Evolutionary conservation across 257 asterid genomes (phyloP), one percentile per base, ranked within the genome.

Genomic region (Fraxinus pennsylvanica): DNA sequence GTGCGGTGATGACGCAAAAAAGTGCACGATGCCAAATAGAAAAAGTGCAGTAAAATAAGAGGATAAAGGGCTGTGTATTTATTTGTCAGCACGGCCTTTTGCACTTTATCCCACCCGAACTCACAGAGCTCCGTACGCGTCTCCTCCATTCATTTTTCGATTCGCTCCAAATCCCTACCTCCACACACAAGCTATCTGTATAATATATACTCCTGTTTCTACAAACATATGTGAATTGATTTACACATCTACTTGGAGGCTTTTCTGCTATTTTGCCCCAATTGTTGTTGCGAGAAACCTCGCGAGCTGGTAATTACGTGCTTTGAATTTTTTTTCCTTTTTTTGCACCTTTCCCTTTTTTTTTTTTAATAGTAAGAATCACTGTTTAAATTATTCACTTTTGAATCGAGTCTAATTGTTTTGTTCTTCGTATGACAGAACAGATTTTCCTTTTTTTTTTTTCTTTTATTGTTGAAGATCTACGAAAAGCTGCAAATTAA

Each of bases 91-190:
- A 27, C 1, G 65, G 27, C 32, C 68, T 22, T 61, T 61, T 22
- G 32, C 35, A 27, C 69, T 63, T 27, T 63, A 22, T 63, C 69
- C 69, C 17, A 63, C 25, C 69, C 35, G 33, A 63, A 25, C 69
- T 19, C 4, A 25, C 69, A 63, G 5, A 63, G 4, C 10, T 63
- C 19, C 68, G 15, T 63, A 25, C 15, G 17, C 69, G 17, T 8
- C 68, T 61, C 69, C 69, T 25, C 69, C 69, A 10, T 63, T 12
- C 69, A 22, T 63, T 63, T 63, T 63, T 30, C 35, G 69, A 63
- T 63, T 9, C 14, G 69, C 32, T 63, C 69, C 69, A n/a, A 25
- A 25, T 63, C 35, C 7, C 69, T 35, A 8, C 5, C 69, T 63
- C 69, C 69, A 22, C 35, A 22, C 69, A 63, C 5, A 63, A 25